A percentile compares a stretch with the other conserved stretches of the same genome.
phyloP scores from a whole-genome alignment of 768 basidiomycete species.

The Hygrocybe punicea region DNA sequence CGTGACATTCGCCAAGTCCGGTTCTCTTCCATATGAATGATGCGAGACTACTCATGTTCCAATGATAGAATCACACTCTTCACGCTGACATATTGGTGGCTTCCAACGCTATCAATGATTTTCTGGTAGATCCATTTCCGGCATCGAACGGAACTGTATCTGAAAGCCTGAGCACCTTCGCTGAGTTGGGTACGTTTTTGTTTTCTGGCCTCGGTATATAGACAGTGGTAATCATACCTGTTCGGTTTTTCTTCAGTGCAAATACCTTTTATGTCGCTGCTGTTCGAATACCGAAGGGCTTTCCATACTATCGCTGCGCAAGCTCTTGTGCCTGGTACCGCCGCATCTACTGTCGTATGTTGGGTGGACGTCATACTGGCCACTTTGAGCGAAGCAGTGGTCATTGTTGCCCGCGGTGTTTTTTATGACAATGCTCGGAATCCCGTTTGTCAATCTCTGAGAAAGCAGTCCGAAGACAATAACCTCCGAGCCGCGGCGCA shows the following conservation, averaged over 20 bases:
- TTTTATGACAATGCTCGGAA: conserved; percentile 30
- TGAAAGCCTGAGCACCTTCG: conserved; percentile 11
- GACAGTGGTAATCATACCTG: background rate
- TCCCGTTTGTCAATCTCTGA: conserved; percentile 28
- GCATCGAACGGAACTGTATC: background rate
- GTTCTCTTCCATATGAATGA: background rate
- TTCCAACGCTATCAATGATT: conserved; percentile 19
- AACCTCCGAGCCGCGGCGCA: conserved; percentile 58
- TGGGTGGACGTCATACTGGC: conserved; percentile 65
- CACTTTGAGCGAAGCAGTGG: conserved; percentile 43
- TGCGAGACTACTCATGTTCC: background rate
- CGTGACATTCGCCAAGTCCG: conserved; percentile 13
- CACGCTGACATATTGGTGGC: conserved; percentile 18
- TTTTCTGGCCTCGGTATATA: background rate
- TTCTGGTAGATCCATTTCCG: conserved; percentile 15
- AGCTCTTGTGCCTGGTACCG: conserved; percentile 20
- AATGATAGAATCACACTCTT: conserved; percentile 12
- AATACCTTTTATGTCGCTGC: conserved; percentile 28
- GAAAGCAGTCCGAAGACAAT: conserved; percentile 47
- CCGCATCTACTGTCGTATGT: conserved; percentile 43
- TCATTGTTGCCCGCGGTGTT: conserved; percentile 19
- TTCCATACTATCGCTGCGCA: conserved; percentile 45
- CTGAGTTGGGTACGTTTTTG: conserved; percentile 12
- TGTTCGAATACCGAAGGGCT: conserved; percentile 53
- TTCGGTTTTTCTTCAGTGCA: conserved; percentile 22